Evolutionary conservation across 2,329 filamentous ascomycete genomes (phyloP), one percentile per base, ranked within the genome.

Genomic region (Penicillium sp.): DNA sequence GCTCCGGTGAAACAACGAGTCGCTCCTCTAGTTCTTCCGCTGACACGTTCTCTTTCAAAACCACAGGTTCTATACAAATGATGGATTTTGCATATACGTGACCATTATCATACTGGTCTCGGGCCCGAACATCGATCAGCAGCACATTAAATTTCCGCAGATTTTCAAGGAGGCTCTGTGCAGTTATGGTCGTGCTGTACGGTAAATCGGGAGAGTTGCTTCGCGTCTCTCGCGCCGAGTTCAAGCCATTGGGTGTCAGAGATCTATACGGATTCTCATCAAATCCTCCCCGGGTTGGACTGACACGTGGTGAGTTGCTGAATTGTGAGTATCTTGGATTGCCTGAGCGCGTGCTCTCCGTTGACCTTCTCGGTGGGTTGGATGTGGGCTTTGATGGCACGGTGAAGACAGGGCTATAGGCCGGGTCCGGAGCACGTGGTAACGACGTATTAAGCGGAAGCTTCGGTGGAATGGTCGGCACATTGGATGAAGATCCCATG

Each of bases 61-160:
- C 83, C 44, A 96, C 84, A 25, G 93, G 91, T 68, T 99, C 94
- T 59, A 99, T 85, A 73, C 94, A 99, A 44, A 99, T 91, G 39
- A 92, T 90, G 6, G 86, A 88, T 55, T 87, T 87, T 6, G 89
- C 87, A 78, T 89, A 89, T 62, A 99, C 92, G 71, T 99, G 94
- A 0, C 94, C 94, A 48, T 88, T 83, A 65, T 97, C 91, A 70
- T 90, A 99, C 9, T 89, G 85, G 53, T 89, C 85, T 27, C 94
- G 87, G 55, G 84, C 80, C 39, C 94, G 87, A 42, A 97, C 86
- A 73, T 99, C 94, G 63, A 99, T 91, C 25, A 97, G 73, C 13
- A 99, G 78, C 25, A 97, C 81, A 60, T 76, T 86, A 76, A 77
- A 91, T 59, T 70, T 82, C 64, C 68, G 79, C 73, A 96, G 84